Conservation (phyloP, 306 rosid genomes). For the Gleditsia sinensis region DNA sequence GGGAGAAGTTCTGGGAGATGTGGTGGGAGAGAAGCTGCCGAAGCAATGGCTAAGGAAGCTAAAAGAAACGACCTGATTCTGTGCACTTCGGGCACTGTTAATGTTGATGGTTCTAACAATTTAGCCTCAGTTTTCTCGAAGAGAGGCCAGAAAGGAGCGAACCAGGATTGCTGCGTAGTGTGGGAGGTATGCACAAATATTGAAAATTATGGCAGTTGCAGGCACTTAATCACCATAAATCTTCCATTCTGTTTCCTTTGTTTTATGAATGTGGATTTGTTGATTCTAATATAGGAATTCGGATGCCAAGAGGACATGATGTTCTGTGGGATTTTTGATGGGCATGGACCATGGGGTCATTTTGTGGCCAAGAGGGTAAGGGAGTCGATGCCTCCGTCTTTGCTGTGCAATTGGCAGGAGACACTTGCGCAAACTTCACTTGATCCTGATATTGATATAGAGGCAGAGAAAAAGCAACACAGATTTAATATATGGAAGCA, state of each 20-base stretch:
- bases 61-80: slow-evolving; percentile 71
- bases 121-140: slow-evolving; percentile 77
- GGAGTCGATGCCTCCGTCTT: slow-evolving; percentile 75
- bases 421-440: slow-evolving; percentile 58
- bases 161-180: slow-evolving; percentile 94
- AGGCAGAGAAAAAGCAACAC: slow-evolving; percentile 50
- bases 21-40: slow-evolving; percentile 72
- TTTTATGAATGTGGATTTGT: no score
- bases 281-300: slow-evolving; percentile 72
- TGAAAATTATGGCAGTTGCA: not conserved
- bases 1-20: slow-evolving; percentile 45
- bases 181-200: slow-evolving; percentile 76
- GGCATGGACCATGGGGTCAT: slow-evolving; percentile 98
- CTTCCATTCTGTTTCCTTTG: no score
- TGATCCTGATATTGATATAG: slow-evolving; percentile 44
- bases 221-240: no score
- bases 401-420: slow-evolving; percentile 86
- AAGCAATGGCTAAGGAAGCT: slow-evolving; percentile 79
- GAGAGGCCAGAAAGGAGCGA: slow-evolving; percentile 82
- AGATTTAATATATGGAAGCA: slow-evolving; percentile 73
- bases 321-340: slow-evolving; percentile 89
- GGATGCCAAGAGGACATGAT: slow-evolving; percentile 95
- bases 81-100: slow-evolving; percentile 57
- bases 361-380: slow-evolving; percentile 81
- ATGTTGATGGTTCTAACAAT: slow-evolving; percentile 66